Base-by-base conservation (phyloP, 1,139 yeast genomes). In the Blastobotrys elegans region DNA sequence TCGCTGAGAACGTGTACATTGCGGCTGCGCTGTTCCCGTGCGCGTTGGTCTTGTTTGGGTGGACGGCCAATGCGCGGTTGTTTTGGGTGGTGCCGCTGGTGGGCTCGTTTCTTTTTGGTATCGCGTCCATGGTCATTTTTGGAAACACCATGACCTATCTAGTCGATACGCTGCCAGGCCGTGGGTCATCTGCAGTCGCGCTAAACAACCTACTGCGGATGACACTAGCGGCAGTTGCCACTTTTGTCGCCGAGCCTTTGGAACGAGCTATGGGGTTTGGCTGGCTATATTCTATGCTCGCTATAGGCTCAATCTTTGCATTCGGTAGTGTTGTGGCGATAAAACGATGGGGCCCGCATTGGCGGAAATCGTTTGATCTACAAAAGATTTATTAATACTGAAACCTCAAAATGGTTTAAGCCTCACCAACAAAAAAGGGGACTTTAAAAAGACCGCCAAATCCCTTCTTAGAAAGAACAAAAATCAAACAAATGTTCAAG, bases 141-240 rank as follows among this genome's bases (percentile, higher is more conserved):
- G 94, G 95, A 1, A 80, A 87, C 7, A 82, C 89, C 0, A 79
- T 84, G 3, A 86, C 96, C 0, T 88, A 86, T 61, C 68, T 88
- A 50, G 90, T 88, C 2, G 96, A 88, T 62, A 80, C 89, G 0
- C 71, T 88, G 44, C 96, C 96, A 0, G 95, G 95, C 0, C 75
- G 83, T 57, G 95, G 96, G 34, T 90, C 95, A 4, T 84, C 95
- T 0, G 96, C 95, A 1, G 87, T 87, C 38, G 95, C 96, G 0
- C 65, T 88, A 49, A 87, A 85, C 59, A 88, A 87, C 59, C 73
- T 88, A 51, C 71, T 83, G 34, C 73, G 96, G 58, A 85, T 81
- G 72, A 69, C 80, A 1, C 69, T 85, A 53, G 95, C 95, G 0
- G 87, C 95, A 0, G 70, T 75, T 2, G 90, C 87, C 5, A 81